Evolutionary conservation across 768 basidiomycete species (phyloP), one percentile per base, ranked within the genome.

Genomic region (Filobasidium floriforme): DNA sequence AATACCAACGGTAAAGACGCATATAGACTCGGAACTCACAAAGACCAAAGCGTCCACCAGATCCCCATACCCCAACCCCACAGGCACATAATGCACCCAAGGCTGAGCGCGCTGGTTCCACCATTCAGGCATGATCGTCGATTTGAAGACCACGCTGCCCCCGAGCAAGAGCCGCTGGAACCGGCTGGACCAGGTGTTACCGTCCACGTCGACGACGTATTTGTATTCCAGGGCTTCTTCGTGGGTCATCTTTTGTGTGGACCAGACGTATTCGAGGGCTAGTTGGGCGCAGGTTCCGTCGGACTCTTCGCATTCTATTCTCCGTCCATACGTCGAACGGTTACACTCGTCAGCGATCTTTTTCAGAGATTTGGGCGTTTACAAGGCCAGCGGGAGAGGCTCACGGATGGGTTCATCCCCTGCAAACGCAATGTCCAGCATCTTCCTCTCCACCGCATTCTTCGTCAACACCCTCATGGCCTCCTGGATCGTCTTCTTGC

Each of bases 61-160:
- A 59, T 62, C 68, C 24, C 51, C 60, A 55, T 68, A 65, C 44
- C 62, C 65, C 49, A 69, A 43, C 43, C 62, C 65, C 41, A 69
- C 28, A 7, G 61, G 68, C 28, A 62, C 46, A 26, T 69, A 77
- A 54, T 78, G 77, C 24, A 78, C 70, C 77, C 77, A 78, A 0
- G 77, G 75, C 63, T 78, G 74, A 28, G 75, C 75, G 7, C 76
- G 62, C 19, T 76, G 72, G 19, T 70, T 75, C 74, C 76, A 78
- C 76, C 75, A 73, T 68, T 75, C 66, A 67, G 74, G 77, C 73
- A 75, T 76, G 65, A 78, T 74, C 2, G 75, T 76, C 9, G 64
- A 55, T 61, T 78, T 78, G 68, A 76, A 72, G 28, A 78, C 71
- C 5, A 76, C 26, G n/a, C 71, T 69, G 0, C 74, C 74, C 6